Evolutionary conservation across 2,329 filamentous ascomycete genomes (phyloP).

Genomic region (Cladosporium sp.): DNA sequence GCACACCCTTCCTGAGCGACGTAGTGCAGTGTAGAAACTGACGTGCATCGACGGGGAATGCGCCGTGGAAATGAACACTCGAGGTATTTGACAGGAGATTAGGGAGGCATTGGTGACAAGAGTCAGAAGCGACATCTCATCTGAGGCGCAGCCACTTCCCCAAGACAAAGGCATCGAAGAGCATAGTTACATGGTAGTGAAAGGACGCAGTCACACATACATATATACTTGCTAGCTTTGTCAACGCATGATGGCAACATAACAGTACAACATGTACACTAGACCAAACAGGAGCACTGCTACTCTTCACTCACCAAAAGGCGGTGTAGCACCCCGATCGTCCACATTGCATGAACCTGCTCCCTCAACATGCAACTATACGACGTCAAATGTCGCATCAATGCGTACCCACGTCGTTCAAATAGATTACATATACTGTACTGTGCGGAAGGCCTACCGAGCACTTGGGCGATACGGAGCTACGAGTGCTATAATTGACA

Average conservation of each 20-base stretch:
- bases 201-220: not conserved
- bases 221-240: not conserved
- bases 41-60: not conserved
- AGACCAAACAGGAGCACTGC: not conserved
- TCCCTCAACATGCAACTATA: not conserved
- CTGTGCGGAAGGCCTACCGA: not conserved
- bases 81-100: not conserved
- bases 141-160: not conserved
- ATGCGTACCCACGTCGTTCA: not conserved
- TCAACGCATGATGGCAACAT: not conserved
- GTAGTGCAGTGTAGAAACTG: not conserved
- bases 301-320: not conserved
- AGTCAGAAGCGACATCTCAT: not conserved
- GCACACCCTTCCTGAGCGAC: not conserved
- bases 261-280: not conserved
- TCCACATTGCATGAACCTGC: not conserved
- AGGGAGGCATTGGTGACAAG: not conserved
- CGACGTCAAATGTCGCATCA: not conserved
- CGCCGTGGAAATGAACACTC: not conserved
- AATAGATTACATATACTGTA: not conserved
- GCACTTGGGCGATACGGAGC: not conserved
- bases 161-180: not conserved
- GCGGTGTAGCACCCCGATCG: not conserved
- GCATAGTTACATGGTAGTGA: not conserved
- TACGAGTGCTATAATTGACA: slow-evolving; percentile 3